A percentile compares a stretch with the other conserved stretches of the same genome.
Conservation (phyloP, 164 flowering plant species). For the Buxus sempervirens region DNA sequence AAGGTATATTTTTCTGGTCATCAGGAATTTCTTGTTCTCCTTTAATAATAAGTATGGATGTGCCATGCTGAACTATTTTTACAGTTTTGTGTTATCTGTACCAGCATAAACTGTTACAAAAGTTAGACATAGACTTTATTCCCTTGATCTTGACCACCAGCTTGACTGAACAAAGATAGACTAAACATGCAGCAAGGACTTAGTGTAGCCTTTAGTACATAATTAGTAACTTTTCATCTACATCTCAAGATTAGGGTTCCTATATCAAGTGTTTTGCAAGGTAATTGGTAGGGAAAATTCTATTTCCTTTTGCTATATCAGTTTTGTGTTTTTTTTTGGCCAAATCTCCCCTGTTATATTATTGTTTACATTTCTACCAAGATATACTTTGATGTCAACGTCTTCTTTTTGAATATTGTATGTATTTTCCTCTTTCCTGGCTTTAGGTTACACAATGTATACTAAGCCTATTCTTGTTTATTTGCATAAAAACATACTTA, state of each 20-base stretch:
- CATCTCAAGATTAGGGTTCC: background rate
- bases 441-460: too few relatives aligned
- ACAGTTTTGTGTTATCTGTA: background rate
- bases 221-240: background rate
- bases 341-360: too few relatives aligned
- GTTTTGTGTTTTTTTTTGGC: too few relatives aligned
- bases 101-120: background rate
- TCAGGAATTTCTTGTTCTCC: background rate
- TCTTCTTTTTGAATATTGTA: too few relatives aligned
- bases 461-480: too few relatives aligned
- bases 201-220: background rate
- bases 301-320: background rate
- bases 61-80: background rate
- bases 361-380: too few relatives aligned
- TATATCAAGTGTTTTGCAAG: background rate
- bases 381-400: too few relatives aligned
- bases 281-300: background rate
- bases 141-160: background rate
- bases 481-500: too few relatives aligned
- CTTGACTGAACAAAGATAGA: background rate
- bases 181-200: background rate
- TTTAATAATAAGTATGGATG: background rate
- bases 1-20: constrained; percentile 42
- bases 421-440: too few relatives aligned
- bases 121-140: background rate